Conservation (phyloP, 805 yeast species). For the Osmozyma mogii region DNA sequence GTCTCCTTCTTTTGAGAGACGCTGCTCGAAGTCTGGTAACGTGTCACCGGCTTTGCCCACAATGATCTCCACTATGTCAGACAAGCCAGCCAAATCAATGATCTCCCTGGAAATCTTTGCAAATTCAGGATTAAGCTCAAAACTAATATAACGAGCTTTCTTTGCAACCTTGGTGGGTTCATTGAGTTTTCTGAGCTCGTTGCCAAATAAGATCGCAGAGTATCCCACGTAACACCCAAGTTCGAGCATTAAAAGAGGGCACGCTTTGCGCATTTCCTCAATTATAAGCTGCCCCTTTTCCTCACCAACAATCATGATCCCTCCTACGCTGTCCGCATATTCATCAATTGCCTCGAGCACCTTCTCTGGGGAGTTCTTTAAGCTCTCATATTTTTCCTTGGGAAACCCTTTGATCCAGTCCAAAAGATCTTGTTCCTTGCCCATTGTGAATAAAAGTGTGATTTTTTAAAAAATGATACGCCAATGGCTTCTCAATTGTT, state of each 20-base stretch:
- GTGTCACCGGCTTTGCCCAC: constrained; percentile 25
- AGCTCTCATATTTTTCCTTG: constrained; percentile 11
- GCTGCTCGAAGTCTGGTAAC: constrained; percentile 18
- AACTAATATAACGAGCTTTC: constrained; percentile 20
- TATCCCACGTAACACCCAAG: constrained; percentile 30
- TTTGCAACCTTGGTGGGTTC: constrained; percentile 3
- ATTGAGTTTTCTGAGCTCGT: constrained; percentile 15
- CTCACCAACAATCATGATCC: constrained; percentile 26
- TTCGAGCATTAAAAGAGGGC: constrained; percentile 23
- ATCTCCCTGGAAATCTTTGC: constrained; percentile 23
- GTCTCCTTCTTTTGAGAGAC: constrained; percentile 4
- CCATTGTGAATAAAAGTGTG: constrained; percentile 1
- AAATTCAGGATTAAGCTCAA: constrained; percentile 23
- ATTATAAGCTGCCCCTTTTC: constrained; percentile 20
- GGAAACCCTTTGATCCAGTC: constrained; percentile 19
- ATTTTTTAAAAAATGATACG: too few relatives aligned
- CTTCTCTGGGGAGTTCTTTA: constrained; percentile 24
- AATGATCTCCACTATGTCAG: constrained; percentile 20
- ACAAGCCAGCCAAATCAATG: constrained; percentile 27
- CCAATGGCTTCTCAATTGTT: too few relatives aligned
- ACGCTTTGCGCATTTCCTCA: constrained; percentile 14
- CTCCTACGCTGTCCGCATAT: constrained; percentile 8
- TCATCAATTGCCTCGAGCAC: constrained; percentile 26
- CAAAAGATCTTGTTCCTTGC: constrained; percentile 20
- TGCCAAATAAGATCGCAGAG: constrained; percentile 28